Conservation (phyloP, 192 early-diverging fungal species). For the Gaertneriomyces semiglobifer region DNA sequence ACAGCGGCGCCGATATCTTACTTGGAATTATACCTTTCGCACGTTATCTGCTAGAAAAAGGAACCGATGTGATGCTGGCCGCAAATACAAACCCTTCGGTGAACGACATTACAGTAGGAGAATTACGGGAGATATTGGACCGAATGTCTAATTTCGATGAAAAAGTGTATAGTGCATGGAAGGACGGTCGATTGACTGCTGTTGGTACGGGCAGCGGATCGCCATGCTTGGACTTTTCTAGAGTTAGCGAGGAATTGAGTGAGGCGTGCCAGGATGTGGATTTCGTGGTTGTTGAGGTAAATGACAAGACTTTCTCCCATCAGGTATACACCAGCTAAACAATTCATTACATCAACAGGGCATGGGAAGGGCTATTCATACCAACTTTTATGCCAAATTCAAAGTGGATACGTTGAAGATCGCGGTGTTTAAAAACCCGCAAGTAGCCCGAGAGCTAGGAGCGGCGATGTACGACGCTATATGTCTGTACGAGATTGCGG, state of each 20-base stretch:
- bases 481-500: constrained; percentile 36
- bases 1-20: constrained; percentile 76
- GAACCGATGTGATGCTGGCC: constrained; percentile 63
- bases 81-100: constrained; percentile 73
- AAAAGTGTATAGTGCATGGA: constrained; percentile 31
- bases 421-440: constrained; percentile 77
- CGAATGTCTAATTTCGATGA: constrained; percentile 43
- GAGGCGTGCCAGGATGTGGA: constrained; percentile 52
- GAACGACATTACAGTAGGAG: constrained; percentile 73
- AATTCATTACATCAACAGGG: constrained; percentile 42
- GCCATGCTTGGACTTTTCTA: constrained; percentile 69
- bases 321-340: background rate
- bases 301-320: background rate
- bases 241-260: constrained; percentile 62
- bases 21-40: constrained; percentile 78
- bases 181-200: constrained; percentile 42
- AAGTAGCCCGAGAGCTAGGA: constrained; percentile 62
- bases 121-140: constrained; percentile 54
- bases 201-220: constrained; percentile 66
- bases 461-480: constrained; percentile 71
- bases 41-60: constrained; percentile 52
- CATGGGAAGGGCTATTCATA: constrained; percentile 79
- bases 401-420: constrained; percentile 70
- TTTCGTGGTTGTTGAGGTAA: constrained; percentile 68
- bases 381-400: constrained; percentile 69